Percentiles rank a stretch among this genome's conserved stretches.
Conservation (phyloP, 2,329 filamentous ascomycete species). For the Sodiomyces alkalinus region DNA sequence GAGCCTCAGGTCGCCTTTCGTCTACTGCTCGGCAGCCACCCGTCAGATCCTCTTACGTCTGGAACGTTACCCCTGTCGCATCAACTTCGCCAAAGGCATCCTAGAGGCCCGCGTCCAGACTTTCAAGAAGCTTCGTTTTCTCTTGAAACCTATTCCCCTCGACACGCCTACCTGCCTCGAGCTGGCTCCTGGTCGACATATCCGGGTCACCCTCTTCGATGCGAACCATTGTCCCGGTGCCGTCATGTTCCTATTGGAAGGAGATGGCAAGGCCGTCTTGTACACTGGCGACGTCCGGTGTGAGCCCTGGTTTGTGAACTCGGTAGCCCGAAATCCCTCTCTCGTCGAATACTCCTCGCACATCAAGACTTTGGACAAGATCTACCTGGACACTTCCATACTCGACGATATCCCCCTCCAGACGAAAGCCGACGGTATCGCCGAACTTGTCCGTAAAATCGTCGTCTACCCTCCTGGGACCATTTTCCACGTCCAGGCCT, state of each 20-base stretch:
- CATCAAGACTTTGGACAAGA: slow-evolving; percentile 53
- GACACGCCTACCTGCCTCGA: slow-evolving; percentile 68
- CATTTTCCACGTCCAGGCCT: slow-evolving; percentile 70
- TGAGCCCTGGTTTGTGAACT: slow-evolving; percentile 74
- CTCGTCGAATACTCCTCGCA: slow-evolving; percentile 60
- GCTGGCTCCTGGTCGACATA: slow-evolving; percentile 48
- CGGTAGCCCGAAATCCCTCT: slow-evolving; percentile 53
- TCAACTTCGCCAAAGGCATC: slow-evolving; percentile 68
- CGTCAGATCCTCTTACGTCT: slow-evolving; percentile 66
- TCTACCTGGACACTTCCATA: slow-evolving; percentile 86
- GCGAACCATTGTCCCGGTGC: slow-evolving; percentile 86
- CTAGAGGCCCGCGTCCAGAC: slow-evolving; percentile 59
- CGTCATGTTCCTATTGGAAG: slow-evolving; percentile 86
- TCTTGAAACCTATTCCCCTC: slow-evolving; percentile 70
- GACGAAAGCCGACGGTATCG: slow-evolving; percentile 58
- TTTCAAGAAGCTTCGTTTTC: slow-evolving; percentile 58
- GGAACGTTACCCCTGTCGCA: slow-evolving; percentile 62
- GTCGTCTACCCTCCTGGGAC: slow-evolving; percentile 55
- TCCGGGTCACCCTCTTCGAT: slow-evolving; percentile 74
- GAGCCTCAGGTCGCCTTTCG: slow-evolving; percentile 59
- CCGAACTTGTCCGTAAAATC: slow-evolving; percentile 57
- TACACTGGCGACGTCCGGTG: slow-evolving; percentile 85
- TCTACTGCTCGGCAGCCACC: slow-evolving; percentile 82
- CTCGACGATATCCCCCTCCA: slow-evolving; percentile 30
- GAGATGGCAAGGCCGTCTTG: slow-evolving; percentile 52